Evolutionary conservation across 2,329 filamentous ascomycete species (phyloP), one percentile per base, ranked within the genome.

Genomic region (Mariannaea elegans): DNA sequence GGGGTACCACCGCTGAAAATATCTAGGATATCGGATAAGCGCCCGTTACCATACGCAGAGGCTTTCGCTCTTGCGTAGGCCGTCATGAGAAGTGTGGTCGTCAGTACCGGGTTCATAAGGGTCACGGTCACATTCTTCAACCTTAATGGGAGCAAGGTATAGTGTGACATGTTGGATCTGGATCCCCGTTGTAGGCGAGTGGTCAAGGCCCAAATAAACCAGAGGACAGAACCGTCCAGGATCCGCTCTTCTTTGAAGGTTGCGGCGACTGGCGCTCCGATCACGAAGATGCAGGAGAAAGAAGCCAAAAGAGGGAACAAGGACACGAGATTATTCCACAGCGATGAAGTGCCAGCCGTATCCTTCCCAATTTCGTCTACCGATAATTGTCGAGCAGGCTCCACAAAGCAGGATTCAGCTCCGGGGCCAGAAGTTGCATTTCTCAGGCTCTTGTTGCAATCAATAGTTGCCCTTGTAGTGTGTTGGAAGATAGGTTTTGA

Each of bases 191-290:
- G 82, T 3, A 77, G 51, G 1, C 71, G 68, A 3, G 80, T 73
- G 5, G 76, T 75, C 14, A 72, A 67, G 10, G 80, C 75, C 85
- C 85, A 87, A 39, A 82, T 63, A 36, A 81, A 79, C 67, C 82
- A 79, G 4, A 86, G 71, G 12, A 80, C 72, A 21, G 77, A 78
- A 1, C 79, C 79, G 34, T 86, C 79, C 4, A 86, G 74, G 2
- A 78, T 67, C 0, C 77, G 73, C 19, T 79, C 75, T 49, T 78
- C 76, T 2, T 68, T 56, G 0, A 65, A 62, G 0, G 56, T 38
- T 3, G 70, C 64, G 1, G 80, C 76, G 0, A 84, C 58, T 0
- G 82, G 82, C 0, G 81, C 59, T 2, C 81, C 81, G 7, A 82
- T 31, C 1, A 71, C 29, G 3, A 78, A 64, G 9, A 79, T 71